These are phyloP conservation scores for Boletus sp. DNA, from an alignment of 768 basidiomycete species.

Conservation along the genomic window DNA sequence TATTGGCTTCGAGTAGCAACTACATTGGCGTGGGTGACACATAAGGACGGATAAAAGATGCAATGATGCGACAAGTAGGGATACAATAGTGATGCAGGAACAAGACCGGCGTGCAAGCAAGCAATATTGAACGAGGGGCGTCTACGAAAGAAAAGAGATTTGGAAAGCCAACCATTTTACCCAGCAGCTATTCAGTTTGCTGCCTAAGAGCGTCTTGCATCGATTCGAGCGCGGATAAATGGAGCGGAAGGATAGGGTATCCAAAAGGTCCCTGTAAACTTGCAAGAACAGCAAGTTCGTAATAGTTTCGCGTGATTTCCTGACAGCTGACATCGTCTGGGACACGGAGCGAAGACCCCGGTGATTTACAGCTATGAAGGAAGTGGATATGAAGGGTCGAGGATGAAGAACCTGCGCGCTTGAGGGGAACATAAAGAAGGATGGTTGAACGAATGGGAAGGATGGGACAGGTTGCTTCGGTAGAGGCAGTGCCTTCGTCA, in stretches of 20 bases:
- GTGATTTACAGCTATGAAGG: constrained; percentile 47
- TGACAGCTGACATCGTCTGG: constrained; percentile 34
- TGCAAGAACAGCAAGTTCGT: constrained; percentile 66
- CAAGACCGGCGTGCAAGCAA: constrained; percentile 9
- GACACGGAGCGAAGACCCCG: constrained; percentile 35
- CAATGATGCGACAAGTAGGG: constrained; percentile 23
- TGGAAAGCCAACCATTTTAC: not conserved
- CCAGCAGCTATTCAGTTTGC: constrained; percentile 18
- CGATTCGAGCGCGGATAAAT: constrained; percentile 66
- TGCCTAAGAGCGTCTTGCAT: constrained; percentile 46
- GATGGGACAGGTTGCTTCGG: constrained; percentile 37
- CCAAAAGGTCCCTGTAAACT: constrained; percentile 39
- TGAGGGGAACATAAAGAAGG: constrained; percentile 53
- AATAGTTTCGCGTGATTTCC: constrained; percentile 66
- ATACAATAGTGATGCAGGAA: constrained; percentile 28
- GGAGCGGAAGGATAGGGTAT: constrained; percentile 62
- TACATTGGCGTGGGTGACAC: constrained; percentile 14
- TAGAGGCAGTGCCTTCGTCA: constrained; percentile 17
- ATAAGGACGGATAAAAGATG: constrained; percentile 25
- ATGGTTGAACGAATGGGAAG: constrained; percentile 57
- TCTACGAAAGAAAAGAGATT: constrained; percentile 13
- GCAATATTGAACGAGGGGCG: constrained; percentile 1
- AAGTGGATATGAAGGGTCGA: constrained; percentile 60
- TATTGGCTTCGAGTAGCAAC: constrained; percentile 15
- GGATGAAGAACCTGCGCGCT: constrained; percentile 36